Conservation (phyloP, 306 rosid genomes). For the Hylodesmum podocarpum region DNA sequence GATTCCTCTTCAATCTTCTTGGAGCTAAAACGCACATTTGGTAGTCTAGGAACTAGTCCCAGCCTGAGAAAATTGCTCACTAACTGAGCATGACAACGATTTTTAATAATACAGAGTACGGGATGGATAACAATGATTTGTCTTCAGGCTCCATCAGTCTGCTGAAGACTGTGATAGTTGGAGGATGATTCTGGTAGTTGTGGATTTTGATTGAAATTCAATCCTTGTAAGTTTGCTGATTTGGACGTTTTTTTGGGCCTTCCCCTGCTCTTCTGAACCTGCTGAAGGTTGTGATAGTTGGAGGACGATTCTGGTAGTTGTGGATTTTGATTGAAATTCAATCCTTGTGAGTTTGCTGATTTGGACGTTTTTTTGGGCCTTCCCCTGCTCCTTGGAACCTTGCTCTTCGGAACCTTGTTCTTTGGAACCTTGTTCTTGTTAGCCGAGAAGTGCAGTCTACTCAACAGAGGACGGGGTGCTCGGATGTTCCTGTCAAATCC, state of each 20-base stretch:
- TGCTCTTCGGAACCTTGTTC: too few relatives aligned
- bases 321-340: conserved; percentile 8
- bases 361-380: conserved; percentile 25
- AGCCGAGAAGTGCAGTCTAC: conserved; percentile 75
- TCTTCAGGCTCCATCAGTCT: conserved; percentile 8
- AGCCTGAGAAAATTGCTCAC: conserved; percentile 10
- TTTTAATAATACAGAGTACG: background rate
- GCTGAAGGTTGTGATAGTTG: conserved; percentile 14
- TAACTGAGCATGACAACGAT: conserved; percentile 22
- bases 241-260: conserved; percentile 25
- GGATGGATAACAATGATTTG: background rate
- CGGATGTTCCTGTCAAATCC: conserved; percentile 67
- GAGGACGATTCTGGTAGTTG: conserved; percentile 21
- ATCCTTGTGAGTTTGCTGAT: background rate
- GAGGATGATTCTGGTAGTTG: conserved; percentile 20
- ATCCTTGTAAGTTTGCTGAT: background rate
- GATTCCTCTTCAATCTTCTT: background rate
- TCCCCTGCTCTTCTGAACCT: too few relatives aligned
- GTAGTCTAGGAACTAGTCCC: conserved; percentile 19
- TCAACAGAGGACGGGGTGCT: conserved; percentile 79
- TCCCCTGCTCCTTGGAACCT: too few relatives aligned
- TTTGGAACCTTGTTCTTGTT: conserved; percentile 62
- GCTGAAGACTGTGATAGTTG: conserved; percentile 14
- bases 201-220: conserved; percentile 8
- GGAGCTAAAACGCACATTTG: background rate